Percentiles rank a stretch among this genome's conserved stretches.
phyloP scores from a whole-genome alignment of 2,329 filamentous ascomycete genomes.

The Myotisia sp. region DNA sequence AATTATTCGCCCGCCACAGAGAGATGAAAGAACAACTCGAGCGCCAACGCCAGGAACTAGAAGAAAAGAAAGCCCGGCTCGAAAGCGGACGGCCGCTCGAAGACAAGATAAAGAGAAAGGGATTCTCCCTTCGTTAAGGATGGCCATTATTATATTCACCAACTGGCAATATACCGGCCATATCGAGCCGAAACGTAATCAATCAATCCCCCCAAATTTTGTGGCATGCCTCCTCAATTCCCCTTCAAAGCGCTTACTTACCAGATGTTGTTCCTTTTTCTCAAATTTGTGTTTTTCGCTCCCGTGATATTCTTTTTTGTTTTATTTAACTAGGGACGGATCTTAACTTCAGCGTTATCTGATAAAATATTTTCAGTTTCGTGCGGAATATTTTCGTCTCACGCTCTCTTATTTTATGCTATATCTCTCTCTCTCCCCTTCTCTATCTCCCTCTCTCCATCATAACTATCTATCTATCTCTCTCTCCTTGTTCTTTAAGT shows the following conservation, averaged over 20 bases:
- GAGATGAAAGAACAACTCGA: slow-evolving; percentile 99
- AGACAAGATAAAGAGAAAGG: slow-evolving; percentile 98
- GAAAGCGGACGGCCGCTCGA: slow-evolving; percentile 92
- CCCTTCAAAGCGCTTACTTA: no score
- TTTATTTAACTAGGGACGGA: slow-evolving; percentile 10
- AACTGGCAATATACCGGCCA: no score
- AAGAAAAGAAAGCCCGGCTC: slow-evolving; percentile 94
- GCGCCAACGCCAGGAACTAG: slow-evolving; percentile 81
- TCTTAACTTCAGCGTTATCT: slow-evolving; percentile 12
- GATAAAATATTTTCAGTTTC: not conserved
- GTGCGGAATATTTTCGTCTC: not conserved
- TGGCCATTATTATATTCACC: no score
- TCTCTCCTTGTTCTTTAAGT: slow-evolving; percentile 19
- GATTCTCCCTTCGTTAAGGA: slow-evolving; percentile 94
- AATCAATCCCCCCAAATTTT: no score
- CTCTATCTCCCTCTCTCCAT: not conserved
- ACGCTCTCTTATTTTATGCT: slow-evolving; percentile 1
- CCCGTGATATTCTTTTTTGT: slow-evolving; percentile 18
- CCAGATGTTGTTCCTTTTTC: not conserved
- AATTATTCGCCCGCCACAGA: slow-evolving; percentile 91
- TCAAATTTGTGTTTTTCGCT: slow-evolving; percentile 14
- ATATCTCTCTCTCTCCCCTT: slow-evolving; percentile 2
- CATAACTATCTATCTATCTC: slow-evolving; percentile 10
- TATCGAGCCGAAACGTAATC: no score
- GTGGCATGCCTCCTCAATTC: no score